Conservation (phyloP, 164 flowering plant species). For the Chimonanthus praecox region DNA sequence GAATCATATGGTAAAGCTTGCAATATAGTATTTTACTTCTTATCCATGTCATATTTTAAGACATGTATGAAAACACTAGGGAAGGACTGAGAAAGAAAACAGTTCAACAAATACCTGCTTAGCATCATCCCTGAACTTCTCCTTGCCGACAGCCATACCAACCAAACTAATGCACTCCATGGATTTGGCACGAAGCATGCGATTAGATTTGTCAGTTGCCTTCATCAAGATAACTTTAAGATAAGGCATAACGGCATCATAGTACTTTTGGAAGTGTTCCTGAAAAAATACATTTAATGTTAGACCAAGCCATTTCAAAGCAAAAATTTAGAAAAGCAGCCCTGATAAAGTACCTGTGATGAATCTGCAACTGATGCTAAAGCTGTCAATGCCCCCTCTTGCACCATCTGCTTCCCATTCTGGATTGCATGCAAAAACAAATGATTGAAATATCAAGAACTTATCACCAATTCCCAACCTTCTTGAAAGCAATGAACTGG, state of each 20-base stretch:
- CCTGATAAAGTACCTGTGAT: slow-evolving; percentile 62
- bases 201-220: slow-evolving; percentile 91
- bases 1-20: no score
- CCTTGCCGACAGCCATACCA: slow-evolving; percentile 99
- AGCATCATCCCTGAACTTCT: slow-evolving; percentile 93
- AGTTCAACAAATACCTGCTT: slow-evolving; percentile 60
- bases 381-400: slow-evolving; percentile 99
- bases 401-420: slow-evolving; percentile 99
- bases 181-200: slow-evolving; percentile 99
- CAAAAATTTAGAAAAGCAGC: neutral
- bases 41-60: neutral
- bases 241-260: slow-evolving; percentile 98
- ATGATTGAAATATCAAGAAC: neutral
- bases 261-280: slow-evolving; percentile 96
- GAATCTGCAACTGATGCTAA: slow-evolving; percentile 99
- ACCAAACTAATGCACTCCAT: slow-evolving; percentile 99
- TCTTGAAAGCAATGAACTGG: neutral
- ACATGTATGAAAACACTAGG: no score
- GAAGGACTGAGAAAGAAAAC: neutral
- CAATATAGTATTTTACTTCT: no score
- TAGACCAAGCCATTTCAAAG: neutral
- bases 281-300: slow-evolving; percentile 13
- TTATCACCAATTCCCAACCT: neutral
- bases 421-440: slow-evolving; percentile 21
- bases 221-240: slow-evolving; percentile 81